Evolutionary conservation across 306 rosid species (phyloP), one percentile per base, ranked within the genome.

Genomic region (Senna tora): DNA sequence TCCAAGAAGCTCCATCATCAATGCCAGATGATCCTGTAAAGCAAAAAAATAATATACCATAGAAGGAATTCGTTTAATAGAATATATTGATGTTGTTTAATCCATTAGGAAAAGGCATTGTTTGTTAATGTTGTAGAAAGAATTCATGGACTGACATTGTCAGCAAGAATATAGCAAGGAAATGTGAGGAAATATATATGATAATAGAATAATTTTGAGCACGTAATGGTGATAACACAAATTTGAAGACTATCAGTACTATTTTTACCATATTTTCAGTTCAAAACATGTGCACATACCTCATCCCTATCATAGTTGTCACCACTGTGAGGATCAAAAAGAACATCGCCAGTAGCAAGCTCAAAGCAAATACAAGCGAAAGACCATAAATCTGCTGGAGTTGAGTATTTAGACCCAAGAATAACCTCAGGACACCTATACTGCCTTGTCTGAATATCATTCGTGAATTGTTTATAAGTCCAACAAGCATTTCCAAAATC

Each of bases 1-100:
- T 78, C 97, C 97, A 76, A 94, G 96, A 85, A 94, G 98, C 84
- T 94, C 98, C 98, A 94, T 94, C 98, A 91, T 91, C 86, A 94
- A 80, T 15, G 98, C 98, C 68, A 94, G 84, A 80, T 94, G 98
- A 64, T 94, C 98, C 98, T 94, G 91, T 52, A 81, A 41, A 57
- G 77, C 16, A 67, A 77, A 38, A 69, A 67, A 45, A 36, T 13
- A 14, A 75, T 75, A 61, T n/a, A 54, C 50, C 66, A 72, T 49
- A 42, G 28, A 41, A n/a, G n/a, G n/a, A n/a, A n/a, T n/a, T n/a
- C n/a, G n/a, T n/a, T n/a, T n/a, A n/a, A n/a, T n/a, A n/a, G n/a
- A n/a, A n/a, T n/a, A n/a, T n/a, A n/a, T n/a, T n/a, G n/a, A n/a
- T n/a, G n/a, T n/a, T n/a, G n/a, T n/a, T n/a, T n/a, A n/a, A n/a